Evolutionary conservation across 768 basidiomycete genomes (phyloP).

Genomic region (Holtermanniella nyarrowii): DNA sequence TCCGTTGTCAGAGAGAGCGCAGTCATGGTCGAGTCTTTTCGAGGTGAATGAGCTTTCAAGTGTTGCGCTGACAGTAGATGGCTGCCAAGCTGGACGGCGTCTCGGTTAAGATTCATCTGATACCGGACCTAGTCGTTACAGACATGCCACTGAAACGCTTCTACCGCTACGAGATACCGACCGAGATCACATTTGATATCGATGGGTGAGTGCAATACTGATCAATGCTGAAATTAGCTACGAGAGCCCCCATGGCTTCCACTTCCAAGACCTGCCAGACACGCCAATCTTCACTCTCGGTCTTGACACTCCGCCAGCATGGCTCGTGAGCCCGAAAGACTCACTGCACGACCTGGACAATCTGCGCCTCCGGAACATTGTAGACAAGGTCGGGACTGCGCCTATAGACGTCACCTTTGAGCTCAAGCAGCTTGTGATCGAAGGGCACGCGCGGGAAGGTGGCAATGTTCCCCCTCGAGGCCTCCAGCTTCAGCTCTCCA

Average conservation of each 20-base stretch:
- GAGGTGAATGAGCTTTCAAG: conserved; percentile 46
- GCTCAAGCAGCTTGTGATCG: conserved; percentile 82
- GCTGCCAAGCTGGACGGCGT: conserved; percentile 32
- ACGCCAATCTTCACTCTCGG: conserved; percentile 90
- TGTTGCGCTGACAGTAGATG: conserved; percentile 23
- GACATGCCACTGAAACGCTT: conserved; percentile 88
- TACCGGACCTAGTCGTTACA: conserved; percentile 51
- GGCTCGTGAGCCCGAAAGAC: conserved; percentile 84
- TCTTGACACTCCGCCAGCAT: conserved; percentile 80
- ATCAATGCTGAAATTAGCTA: conserved; percentile 42
- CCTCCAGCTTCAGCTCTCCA: conserved; percentile 72
- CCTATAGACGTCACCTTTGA: conserved; percentile 49
- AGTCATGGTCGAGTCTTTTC: conserved; percentile 73
- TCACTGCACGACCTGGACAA: conserved; percentile 92
- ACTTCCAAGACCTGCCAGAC: conserved; percentile 63
- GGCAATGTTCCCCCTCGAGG: conserved; percentile 71
- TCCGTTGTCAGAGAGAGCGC: conserved; percentile 71
- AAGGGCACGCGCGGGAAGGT: conserved; percentile 81
- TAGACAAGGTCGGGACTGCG: not conserved
- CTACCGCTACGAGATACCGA: conserved; percentile 65
- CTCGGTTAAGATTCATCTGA: conserved; percentile 64
- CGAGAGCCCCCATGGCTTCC: conserved; percentile 52
- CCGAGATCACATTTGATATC: conserved; percentile 54
- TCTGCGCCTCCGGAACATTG: conserved; percentile 69
- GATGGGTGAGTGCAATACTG: conserved; percentile 50